phyloP scores from a whole-genome alignment of 1,284 basidiomycete species.

The Fomitiporia mediterranea region DNA sequence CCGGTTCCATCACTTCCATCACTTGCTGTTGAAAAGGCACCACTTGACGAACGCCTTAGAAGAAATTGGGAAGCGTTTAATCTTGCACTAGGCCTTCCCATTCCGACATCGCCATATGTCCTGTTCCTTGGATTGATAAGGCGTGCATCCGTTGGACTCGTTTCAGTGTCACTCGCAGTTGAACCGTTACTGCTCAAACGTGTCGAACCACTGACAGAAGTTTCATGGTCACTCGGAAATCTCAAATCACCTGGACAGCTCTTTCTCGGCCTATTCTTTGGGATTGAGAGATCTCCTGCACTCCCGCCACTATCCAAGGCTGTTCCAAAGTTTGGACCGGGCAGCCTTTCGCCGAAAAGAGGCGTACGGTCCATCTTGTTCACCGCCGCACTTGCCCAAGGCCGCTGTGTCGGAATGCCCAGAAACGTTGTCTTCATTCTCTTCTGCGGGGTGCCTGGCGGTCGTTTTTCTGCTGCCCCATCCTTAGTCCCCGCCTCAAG shows the following conservation, averaged over 20 bases:
- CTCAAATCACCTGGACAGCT: slow-evolving; percentile 17
- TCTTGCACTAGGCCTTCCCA: slow-evolving; percentile 49
- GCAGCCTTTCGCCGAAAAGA: slow-evolving; percentile 35
- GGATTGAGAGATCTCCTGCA: slow-evolving; percentile 24
- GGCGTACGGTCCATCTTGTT: slow-evolving; percentile 56
- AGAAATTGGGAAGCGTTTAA: slow-evolving; percentile 48
- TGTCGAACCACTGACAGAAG: slow-evolving; percentile 22
- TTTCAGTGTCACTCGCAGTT: slow-evolving; percentile 35
- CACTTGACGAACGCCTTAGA: slow-evolving; percentile 70
- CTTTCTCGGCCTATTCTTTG: slow-evolving; percentile 17
- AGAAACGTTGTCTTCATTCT: slow-evolving; percentile 56
- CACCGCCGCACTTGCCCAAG: slow-evolving; percentile 75
- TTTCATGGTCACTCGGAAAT: slow-evolving; percentile 21
- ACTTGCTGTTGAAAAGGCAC: slow-evolving; percentile 69
- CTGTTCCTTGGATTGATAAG: slow-evolving; percentile 31
- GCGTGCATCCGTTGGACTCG: slow-evolving; percentile 44
- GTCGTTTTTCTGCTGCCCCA: slow-evolving; percentile 47
- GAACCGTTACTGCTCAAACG: slow-evolving; percentile 41
- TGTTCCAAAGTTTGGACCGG: slow-evolving; percentile 16
- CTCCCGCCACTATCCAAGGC: slow-evolving; percentile 32
- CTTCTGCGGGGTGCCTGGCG: slow-evolving; percentile 78
- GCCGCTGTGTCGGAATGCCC: slow-evolving; percentile 44
- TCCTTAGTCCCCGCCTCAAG: slow-evolving; percentile 54
- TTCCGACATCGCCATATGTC: slow-evolving; percentile 59
- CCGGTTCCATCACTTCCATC: slow-evolving; percentile 45